phyloP scores from a whole-genome alignment of 2,329 filamentous ascomycete genomes.

The Diaporthe sp. region DNA sequence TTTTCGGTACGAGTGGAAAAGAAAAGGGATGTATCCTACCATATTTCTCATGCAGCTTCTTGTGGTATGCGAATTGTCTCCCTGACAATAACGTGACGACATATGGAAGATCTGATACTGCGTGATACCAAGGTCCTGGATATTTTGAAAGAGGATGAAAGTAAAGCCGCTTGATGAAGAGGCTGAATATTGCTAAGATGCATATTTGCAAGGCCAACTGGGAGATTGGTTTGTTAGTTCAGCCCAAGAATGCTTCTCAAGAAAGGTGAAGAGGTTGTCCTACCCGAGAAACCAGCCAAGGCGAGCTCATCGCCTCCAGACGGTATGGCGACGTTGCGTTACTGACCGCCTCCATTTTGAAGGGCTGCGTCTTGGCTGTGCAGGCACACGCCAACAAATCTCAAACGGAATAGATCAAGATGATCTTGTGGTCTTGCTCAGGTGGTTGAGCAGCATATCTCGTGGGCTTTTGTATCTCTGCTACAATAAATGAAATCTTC shows the following conservation, averaged over 20 bases:
- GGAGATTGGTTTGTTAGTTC: background rate
- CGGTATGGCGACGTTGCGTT: background rate
- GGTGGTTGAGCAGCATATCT: background rate
- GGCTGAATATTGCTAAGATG: background rate
- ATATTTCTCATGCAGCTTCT: constrained; percentile 14
- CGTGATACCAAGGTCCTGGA: constrained; percentile 15
- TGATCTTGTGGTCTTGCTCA: background rate
- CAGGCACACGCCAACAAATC: background rate
- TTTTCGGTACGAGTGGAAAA: accelerated
- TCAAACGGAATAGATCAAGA: background rate
- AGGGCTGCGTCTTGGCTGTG: background rate
- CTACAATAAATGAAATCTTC: background rate
- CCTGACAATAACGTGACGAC: background rate
- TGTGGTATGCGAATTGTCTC: background rate
- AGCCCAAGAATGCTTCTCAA: accelerated
- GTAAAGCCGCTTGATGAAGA: constrained; percentile 16
- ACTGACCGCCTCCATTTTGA: background rate
- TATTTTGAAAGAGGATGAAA: constrained; percentile 14
- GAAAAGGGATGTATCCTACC: background rate
- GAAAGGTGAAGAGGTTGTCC: too few species aligned
- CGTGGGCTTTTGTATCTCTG: background rate
- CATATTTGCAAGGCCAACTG: background rate
- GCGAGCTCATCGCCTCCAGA: background rate
- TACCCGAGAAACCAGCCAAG: background rate
- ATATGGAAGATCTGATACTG: background rate